phyloP scores from a whole-genome alignment of 129 eudicot species.

The Logfia minima region DNA sequence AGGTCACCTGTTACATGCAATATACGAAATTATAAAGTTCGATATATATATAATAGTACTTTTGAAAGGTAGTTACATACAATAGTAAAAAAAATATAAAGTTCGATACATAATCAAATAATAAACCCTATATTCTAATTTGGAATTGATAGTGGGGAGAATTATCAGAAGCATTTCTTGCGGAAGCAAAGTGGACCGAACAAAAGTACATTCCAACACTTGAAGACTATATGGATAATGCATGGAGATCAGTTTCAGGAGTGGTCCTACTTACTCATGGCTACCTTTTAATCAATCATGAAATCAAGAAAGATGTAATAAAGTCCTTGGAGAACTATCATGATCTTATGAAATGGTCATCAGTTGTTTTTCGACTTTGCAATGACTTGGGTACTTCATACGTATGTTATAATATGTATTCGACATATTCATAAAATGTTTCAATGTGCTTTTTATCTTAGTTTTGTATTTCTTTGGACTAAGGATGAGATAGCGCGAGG shows the following conservation, averaged over 20 bases:
- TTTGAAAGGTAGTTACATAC: no score
- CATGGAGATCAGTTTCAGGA: conserved; percentile 16
- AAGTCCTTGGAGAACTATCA: conserved; percentile 16
- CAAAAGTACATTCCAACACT: conserved; percentile 14
- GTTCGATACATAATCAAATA: no score
- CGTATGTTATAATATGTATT: conserved; percentile 1
- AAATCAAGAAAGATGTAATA: conserved; percentile 3
- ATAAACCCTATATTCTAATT: no score
- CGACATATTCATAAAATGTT: background rate
- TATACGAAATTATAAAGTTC: no score
- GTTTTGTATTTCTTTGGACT: background rate
- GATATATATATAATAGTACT: no score
- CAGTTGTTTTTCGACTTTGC: conserved; percentile 39
- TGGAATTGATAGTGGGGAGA: conserved; percentile 4
- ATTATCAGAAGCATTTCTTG: conserved; percentile 28
- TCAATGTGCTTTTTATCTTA: background rate
- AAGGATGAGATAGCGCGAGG: background rate
- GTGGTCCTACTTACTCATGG: conserved; percentile 27
- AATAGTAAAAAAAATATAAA: no score
- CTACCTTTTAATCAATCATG: conserved; percentile 4
- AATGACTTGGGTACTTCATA: conserved; percentile 33
- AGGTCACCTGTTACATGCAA: no score
- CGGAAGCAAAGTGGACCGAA: conserved; percentile 37
- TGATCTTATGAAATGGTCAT: conserved; percentile 41
- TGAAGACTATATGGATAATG: conserved; percentile 24